These are phyloP conservation scores for Xylariaceae sp. DNA, from an alignment of 2,329 filamentous ascomycete species.

Conservation along the genomic window DNA sequence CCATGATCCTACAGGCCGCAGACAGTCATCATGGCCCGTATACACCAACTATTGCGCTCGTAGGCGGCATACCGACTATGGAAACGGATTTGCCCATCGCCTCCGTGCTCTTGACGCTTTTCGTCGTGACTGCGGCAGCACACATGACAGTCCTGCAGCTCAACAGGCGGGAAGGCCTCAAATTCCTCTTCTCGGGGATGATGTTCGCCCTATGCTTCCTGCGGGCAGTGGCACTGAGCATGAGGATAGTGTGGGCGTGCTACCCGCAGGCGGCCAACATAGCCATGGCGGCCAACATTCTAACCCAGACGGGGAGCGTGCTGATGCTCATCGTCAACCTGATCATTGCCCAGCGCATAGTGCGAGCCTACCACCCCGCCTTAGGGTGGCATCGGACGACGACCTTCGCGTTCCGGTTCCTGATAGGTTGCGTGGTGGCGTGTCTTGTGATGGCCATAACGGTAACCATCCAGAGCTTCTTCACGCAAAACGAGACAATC, in stretches of 20 bases:
- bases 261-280: slow-evolving; percentile 39
- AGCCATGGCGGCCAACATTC: slow-evolving; percentile 60
- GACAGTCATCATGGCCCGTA: slow-evolving; percentile 20
- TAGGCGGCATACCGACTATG: slow-evolving; percentile 25
- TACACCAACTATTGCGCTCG: slow-evolving; percentile 18
- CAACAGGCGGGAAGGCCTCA: slow-evolving; percentile 49
- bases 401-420: slow-evolving; percentile 48
- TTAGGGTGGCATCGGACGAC: slow-evolving; percentile 63
- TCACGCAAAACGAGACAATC: slow-evolving; percentile 53
- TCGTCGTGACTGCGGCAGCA: slow-evolving; percentile 24
- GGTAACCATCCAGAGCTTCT: slow-evolving; percentile 61
- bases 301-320: slow-evolving; percentile 69
- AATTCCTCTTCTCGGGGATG: slow-evolving; percentile 56
- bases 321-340: slow-evolving; percentile 76
- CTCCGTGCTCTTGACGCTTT: slow-evolving; percentile 24
- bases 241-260: slow-evolving; percentile 52
- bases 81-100: slow-evolving; percentile 26
- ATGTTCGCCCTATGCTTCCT: slow-evolving; percentile 57
- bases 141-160: slow-evolving; percentile 34
- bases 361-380: slow-evolving; percentile 66
- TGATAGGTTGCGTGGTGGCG: slow-evolving; percentile 55
- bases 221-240: slow-evolving; percentile 47
- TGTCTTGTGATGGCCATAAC: slow-evolving; percentile 64
- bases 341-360: slow-evolving; percentile 68
- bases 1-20: not conserved